Evolutionary conservation across 192 early-diverging fungal genomes (phyloP).

Genomic region (Entomortierella beljakovae): DNA sequence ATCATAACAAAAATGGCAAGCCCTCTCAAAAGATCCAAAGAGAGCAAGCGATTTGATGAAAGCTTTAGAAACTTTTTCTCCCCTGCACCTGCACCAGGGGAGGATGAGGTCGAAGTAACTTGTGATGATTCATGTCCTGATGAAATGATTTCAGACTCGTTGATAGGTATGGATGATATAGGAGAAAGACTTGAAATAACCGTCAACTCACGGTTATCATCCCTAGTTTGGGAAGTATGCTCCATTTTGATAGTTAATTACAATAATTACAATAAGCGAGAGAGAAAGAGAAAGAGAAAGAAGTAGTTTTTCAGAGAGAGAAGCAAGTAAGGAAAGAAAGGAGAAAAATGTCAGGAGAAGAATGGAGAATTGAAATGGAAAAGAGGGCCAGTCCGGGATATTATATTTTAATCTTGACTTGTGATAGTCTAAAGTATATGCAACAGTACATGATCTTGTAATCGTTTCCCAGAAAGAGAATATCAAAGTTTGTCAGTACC

Average conservation of each 20-base stretch:
- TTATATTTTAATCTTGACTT: background rate
- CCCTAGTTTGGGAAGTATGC: background rate
- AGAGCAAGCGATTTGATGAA: conserved; percentile 51
- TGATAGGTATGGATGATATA: conserved; percentile 1
- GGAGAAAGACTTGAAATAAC: background rate
- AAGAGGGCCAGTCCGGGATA: background rate
- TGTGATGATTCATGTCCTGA: background rate
- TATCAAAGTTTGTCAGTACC: too few relatives aligned
- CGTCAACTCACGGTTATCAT: background rate
- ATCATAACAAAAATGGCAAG: conserved; percentile 64
- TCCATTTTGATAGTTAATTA: background rate
- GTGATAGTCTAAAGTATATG: too few relatives aligned
- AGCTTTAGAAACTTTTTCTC: conserved; percentile 10
- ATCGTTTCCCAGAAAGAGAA: too few relatives aligned
- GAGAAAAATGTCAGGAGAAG: background rate
- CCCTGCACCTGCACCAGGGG: background rate
- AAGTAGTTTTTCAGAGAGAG: background rate
- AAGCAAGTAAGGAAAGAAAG: too few relatives aligned
- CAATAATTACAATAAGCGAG: background rate
- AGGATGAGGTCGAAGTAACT: background rate
- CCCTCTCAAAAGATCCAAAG: conserved; percentile 62
- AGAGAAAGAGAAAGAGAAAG: too few relatives aligned
- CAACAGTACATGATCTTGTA: too few relatives aligned
- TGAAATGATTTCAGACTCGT: background rate
- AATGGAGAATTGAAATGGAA: background rate